Percentiles rank a stretch among this genome's conserved stretches.
These are phyloP conservation scores for Erythrophleum ivorense DNA, from an alignment of 331 rosid species.

Conservation along the genomic window DNA sequence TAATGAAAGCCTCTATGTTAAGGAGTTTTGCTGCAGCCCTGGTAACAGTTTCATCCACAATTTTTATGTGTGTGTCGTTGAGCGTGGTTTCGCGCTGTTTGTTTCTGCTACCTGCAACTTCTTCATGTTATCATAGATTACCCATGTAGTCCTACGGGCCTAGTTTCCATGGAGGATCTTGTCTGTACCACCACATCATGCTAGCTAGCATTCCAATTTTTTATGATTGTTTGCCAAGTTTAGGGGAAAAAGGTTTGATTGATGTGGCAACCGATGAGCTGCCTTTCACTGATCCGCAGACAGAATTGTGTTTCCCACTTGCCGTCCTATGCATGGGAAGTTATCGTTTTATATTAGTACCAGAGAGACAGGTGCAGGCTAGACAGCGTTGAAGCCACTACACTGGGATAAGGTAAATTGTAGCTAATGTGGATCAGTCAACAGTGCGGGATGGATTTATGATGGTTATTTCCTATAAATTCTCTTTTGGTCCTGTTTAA, in stretches of 20 bases:
- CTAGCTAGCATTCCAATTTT: not conserved
- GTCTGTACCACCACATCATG: not conserved
- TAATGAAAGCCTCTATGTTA: not conserved
- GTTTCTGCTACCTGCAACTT: not conserved
- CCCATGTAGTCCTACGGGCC: not conserved
- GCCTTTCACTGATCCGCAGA: not conserved
- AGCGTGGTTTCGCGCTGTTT: not conserved
- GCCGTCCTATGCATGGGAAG: not conserved
- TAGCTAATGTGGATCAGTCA: too few relatives aligned
- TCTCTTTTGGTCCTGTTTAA: too few relatives aligned
- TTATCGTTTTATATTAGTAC: too few relatives aligned
- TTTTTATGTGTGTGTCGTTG: not conserved
- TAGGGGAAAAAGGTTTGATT: not conserved
- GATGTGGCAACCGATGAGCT: not conserved
- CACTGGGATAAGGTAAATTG: too few relatives aligned
- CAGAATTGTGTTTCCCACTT: not conserved
- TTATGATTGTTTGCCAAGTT: not conserved
- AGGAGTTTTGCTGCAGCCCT: not conserved
- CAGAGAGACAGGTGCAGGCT: not conserved
- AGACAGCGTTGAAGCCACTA: not conserved
- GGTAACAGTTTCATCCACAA: not conserved
- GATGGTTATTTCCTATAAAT: too few relatives aligned
- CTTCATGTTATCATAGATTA: not conserved
- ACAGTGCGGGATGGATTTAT: too few relatives aligned
- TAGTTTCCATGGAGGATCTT: not conserved